Base-by-base conservation (phyloP, 2,329 filamentous ascomycete species). In the Colletotrichum sp. region DNA sequence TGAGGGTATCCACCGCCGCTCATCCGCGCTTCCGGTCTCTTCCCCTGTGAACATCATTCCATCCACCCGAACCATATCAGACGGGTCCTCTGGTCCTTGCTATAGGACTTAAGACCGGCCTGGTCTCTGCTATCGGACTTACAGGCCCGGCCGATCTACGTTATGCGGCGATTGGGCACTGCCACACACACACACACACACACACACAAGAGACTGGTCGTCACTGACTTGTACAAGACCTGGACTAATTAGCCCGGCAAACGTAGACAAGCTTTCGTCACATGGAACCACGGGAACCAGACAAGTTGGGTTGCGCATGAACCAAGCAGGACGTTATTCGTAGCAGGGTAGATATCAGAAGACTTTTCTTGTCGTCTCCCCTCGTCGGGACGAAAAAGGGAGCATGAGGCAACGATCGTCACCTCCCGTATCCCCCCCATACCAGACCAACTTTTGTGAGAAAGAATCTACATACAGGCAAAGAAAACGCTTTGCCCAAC, bases 391-490 rank as follows among this genome's bases (percentile, higher is more conserved):
- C 18, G 58, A 34, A 34, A 32, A 26, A 13, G n/a, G 55, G 55
- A 18, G 55, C 13, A 58, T 58, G 64, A 66, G 55, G n/a, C 21
- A 24, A 67, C n/a, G 43, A 21, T 32, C 28, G 15, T 43, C 26
- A 28, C 55, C 21, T 30, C 58, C 58, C 21, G 30, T 34, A n/a
- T 60, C 21, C 66, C 7, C 9, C 28, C 62, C 36, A 34, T 48
- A 10, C 24, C 62, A 32, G 24, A 32, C 36, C 65, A 67, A 56
- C 65, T 67, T 67, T 67, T 67, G 24, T 66, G 62, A 18, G 18
- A n/a, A 64, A 28, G 32, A 43, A 56, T 71, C 61, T 56, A 75
- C 68, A 61, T 62, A 55, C 69, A 75, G 71, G 30, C 65, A 26
- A 72, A 48, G n/a, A n/a, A 48, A 13, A 43, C 68, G 62, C 68